These are phyloP conservation scores for Mucor irregularis DNA, from an alignment of 371 early-diverging fungal genomes.

Conservation along the genomic window DNA sequence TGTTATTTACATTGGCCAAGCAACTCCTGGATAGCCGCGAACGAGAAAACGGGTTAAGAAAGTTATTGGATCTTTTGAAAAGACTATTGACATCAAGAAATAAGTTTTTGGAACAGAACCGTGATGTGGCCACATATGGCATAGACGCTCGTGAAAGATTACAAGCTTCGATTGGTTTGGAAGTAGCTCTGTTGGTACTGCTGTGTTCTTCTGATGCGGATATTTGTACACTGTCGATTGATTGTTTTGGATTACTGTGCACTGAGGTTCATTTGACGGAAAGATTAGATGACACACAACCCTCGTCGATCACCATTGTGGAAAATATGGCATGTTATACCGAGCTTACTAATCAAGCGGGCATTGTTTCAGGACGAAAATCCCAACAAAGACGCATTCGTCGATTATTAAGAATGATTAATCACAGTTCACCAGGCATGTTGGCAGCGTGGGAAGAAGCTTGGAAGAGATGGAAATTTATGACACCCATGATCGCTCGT, in stretches of 20 bases:
- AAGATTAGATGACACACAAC: conserved; percentile 46
- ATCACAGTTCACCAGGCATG: conserved; percentile 70
- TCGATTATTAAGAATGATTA: conserved; percentile 61
- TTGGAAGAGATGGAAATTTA: conserved; percentile 71
- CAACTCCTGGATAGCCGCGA: conserved; percentile 48
- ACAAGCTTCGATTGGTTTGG: conserved; percentile 67
- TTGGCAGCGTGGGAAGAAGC: conserved; percentile 84
- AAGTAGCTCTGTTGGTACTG: conserved; percentile 70
- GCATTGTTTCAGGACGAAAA: conserved; percentile 60
- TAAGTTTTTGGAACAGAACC: conserved; percentile 61
- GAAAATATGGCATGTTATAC: conserved; percentile 71
- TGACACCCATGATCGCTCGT: conserved; percentile 42
- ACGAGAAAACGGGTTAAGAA: conserved; percentile 54
- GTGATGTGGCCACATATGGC: conserved; percentile 53
- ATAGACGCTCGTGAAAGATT: conserved; percentile 66
- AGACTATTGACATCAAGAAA: conserved; percentile 66
- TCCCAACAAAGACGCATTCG: conserved; percentile 77
- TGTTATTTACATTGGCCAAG: conserved; percentile 43
- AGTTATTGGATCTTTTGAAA: conserved; percentile 63
- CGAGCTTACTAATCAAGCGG: conserved; percentile 55
- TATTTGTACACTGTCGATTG: conserved; percentile 54
- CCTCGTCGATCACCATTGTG: conserved; percentile 57
- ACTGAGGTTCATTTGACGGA: conserved; percentile 60
- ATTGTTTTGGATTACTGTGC: conserved; percentile 59
- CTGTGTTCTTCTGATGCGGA: conserved; percentile 72